Percentiles rank a stretch among this genome's conserved stretches.
phyloP scores from a whole-genome alignment of 2,329 filamentous ascomycete species.

The Neopestalotiopsis rosae region DNA sequence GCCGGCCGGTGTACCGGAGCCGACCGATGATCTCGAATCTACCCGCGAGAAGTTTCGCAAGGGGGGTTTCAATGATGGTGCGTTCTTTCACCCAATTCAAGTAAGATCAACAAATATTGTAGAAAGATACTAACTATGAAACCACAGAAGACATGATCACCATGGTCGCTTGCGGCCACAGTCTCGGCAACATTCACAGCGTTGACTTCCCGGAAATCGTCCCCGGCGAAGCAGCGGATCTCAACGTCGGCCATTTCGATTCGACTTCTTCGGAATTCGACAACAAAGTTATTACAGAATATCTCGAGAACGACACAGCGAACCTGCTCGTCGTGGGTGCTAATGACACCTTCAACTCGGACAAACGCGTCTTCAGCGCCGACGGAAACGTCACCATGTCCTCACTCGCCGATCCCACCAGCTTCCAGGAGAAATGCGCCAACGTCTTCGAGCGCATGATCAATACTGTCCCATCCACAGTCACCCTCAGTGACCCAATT shows the following conservation, averaged over 20 bases:
- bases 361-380: slow-evolving; percentile 47
- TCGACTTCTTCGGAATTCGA: slow-evolving; percentile 40
- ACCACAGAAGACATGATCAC: slow-evolving; percentile 38
- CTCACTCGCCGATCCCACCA: slow-evolving; percentile 39
- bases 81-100: neutral
- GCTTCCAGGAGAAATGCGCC: slow-evolving; percentile 41
- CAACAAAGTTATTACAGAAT: slow-evolving; percentile 48
- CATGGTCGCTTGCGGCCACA: slow-evolving; percentile 42
- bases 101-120: neutral
- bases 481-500: slow-evolving; percentile 35
- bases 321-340: slow-evolving; percentile 48
- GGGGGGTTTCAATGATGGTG: slow-evolving; percentile 35
- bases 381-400: slow-evolving; percentile 50
- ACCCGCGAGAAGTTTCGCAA: slow-evolving; percentile 34
- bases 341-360: slow-evolving; percentile 45
- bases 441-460: slow-evolving; percentile 40
- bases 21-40: slow-evolving; percentile 31
- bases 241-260: slow-evolving; percentile 40
- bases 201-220: slow-evolving; percentile 46
- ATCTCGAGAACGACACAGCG: slow-evolving; percentile 43
- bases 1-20: slow-evolving; percentile 37
- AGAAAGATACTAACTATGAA: neutral
- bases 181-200: slow-evolving; percentile 49
- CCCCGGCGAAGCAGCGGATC: slow-evolving; percentile 36
- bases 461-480: slow-evolving; percentile 38